These are phyloP conservation scores for Globisporangium barbulae DNA, from an alignment of 352 stramenopile species.

Conservation along the genomic window DNA sequence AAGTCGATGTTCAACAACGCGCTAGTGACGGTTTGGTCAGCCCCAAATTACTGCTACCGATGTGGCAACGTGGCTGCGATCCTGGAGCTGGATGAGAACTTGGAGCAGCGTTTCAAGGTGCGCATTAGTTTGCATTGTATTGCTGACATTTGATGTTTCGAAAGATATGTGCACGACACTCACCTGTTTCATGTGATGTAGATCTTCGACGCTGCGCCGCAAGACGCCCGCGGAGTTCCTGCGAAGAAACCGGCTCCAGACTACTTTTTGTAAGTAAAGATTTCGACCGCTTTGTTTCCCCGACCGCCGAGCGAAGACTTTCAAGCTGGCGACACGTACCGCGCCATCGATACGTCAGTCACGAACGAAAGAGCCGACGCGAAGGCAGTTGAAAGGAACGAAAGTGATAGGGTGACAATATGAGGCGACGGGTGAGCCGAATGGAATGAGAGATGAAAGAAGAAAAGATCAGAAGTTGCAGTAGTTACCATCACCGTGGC, in stretches of 20 bases:
- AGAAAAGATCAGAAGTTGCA: slow-evolving; percentile 17
- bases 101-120: slow-evolving; percentile 88
- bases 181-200: slow-evolving; percentile 19
- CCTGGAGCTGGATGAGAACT: slow-evolving; percentile 97
- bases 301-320: slow-evolving; percentile 3
- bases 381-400: slow-evolving; percentile 3
- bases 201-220: slow-evolving; percentile 98
- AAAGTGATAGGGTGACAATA: not conserved
- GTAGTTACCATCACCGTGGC: slow-evolving; percentile 18
- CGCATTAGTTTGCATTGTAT: not conserved
- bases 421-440: not conserved
- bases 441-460: slow-evolving; percentile 7
- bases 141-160: slow-evolving; percentile 15
- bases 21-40: slow-evolving; percentile 98
- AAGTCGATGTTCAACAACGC: slow-evolving; percentile 97
- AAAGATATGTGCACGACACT: slow-evolving; percentile 4
- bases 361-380: slow-evolving; percentile 6
- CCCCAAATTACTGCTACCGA: slow-evolving; percentile 99
- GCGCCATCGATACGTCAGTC: not conserved
- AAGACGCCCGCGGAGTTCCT: slow-evolving; percentile 95
- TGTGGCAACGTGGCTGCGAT: slow-evolving; percentile 99
- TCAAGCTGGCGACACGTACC: not conserved
- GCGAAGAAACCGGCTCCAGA: slow-evolving; percentile 98
- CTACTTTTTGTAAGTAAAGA: slow-evolving; percentile 97
- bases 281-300: not conserved